phyloP scores from a whole-genome alignment of 345 rosid species.

The Citrus glauca region DNA sequence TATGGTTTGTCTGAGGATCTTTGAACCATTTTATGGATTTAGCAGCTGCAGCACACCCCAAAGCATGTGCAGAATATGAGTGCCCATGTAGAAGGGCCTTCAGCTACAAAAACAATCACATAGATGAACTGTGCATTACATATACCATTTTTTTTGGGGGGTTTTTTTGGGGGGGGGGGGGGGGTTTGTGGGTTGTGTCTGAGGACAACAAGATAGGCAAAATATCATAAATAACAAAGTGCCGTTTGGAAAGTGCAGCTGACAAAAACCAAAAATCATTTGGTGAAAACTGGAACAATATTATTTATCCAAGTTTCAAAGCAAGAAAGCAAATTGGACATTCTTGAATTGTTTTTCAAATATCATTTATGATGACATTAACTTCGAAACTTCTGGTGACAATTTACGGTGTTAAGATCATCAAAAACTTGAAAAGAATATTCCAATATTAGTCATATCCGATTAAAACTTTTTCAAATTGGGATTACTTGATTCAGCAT shows the following conservation, averaged over 20 bases:
- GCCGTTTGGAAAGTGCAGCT: neutral
- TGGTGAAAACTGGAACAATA: neutral
- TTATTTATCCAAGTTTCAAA: neutral
- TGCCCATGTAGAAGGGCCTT: conserved; percentile 95
- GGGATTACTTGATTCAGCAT: neutral
- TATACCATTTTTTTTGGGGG: neutral
- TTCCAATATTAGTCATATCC: neutral
- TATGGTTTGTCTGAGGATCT: conserved; percentile 70
- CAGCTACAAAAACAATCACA: conserved; percentile 50
- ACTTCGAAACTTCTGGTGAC: neutral
- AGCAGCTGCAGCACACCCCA: conserved; percentile 87
- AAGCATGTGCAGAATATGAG: conserved; percentile 89
- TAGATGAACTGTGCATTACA: neutral
- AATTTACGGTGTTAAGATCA: neutral
- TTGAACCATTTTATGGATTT: conserved; percentile 85
- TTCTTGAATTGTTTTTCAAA: neutral
- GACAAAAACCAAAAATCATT: neutral
- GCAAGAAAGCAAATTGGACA: neutral
- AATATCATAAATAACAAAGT: neutral
- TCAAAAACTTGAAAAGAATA: neutral
- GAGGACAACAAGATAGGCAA: neutral
- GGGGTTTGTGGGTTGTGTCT: no score
- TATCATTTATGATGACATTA: neutral
- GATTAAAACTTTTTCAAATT: neutral
- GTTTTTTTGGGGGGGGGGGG: no score